Percentiles rank a stretch among this genome's conserved stretches.
These are phyloP conservation scores for Sedum album DNA, from an alignment of 164 flowering plant genomes.

Conservation along the genomic window DNA sequence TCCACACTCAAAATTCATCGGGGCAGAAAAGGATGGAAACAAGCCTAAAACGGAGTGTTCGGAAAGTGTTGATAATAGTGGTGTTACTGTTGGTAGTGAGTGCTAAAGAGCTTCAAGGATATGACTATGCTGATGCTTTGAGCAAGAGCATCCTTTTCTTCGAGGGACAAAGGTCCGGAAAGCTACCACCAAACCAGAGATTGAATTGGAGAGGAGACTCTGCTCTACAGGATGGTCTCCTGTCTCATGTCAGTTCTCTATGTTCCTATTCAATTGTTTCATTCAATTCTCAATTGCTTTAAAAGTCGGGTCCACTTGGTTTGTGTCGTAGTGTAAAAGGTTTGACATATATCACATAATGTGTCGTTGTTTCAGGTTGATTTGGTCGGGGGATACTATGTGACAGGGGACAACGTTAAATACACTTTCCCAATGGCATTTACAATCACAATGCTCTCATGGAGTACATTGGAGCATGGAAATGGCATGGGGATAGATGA, in stretches of 20 bases:
- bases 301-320: neutral
- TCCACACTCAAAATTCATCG: neutral
- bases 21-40: neutral
- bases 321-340: no score
- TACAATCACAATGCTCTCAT: conserved; percentile 59
- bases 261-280: neutral
- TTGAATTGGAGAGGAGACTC: conserved; percentile 49
- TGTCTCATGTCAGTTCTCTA: conserved; percentile 22
- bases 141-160: conserved; percentile 44
- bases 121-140: conserved; percentile 44
- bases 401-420: conserved; percentile 79
- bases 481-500: conserved; percentile 37
- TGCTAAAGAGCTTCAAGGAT: conserved; percentile 12
- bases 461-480: conserved; percentile 64
- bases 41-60: neutral
- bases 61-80: conserved; percentile 1
- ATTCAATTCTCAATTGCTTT: no score
- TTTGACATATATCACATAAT: neutral
- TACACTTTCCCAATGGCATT: conserved; percentile 89
- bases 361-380: conserved; percentile 37
- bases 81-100: conserved; percentile 5
- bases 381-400: conserved; percentile 83
- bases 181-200: conserved; percentile 33
- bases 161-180: conserved; percentile 59
- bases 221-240: conserved; percentile 35